Evolutionary conservation across 208 protist genomes (phyloP), one percentile per base, ranked within the genome.

Genomic region (Acanthamoeba royreba): DNA sequence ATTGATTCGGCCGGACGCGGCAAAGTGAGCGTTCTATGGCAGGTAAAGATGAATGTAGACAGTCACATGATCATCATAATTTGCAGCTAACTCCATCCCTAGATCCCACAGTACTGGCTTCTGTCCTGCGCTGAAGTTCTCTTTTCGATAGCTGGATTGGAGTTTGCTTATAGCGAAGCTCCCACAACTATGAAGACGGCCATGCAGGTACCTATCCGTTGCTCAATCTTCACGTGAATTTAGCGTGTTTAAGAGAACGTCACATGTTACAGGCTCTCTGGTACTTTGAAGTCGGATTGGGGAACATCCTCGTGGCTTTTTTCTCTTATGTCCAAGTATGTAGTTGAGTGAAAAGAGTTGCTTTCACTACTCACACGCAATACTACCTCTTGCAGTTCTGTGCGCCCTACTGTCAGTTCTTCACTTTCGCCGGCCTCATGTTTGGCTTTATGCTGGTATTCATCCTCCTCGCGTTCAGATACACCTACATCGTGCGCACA

Each of bases 31-130:
- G 58, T 69, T 38, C n/a, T 69, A 25, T 69, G 58, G 58, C 58
- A 69, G 58, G 58, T 69, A 31, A 22, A 22, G 13, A n/a, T 58
- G 15, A 13, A 22, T 58, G 49, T 58, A 13, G 49, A 58, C 49
- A 58, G 22, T 22, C 49, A 22, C 22, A 22, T 58, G 15, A 22
- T 69, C 31, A n/a, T 88, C 63, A n/a, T n/a, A n/a, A 35, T 35
- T 69, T 61, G 31, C 81, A 28, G 31, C 81, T 69, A 66, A 58
- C 40, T 9, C 28, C 9, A n/a, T 22, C 15, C 53, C 9, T 74
- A 96, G 87, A 19, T 96, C 2, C 95, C 94, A 42, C 96, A 97
- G 94, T 96, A 96, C 53, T n/a, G 96, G 19, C 8, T 96, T 2
- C 13, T 97, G 7, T 74, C 74, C 8, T 81, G 74, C n/a, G 95